These are phyloP conservation scores for Termitomyces heimii DNA, from an alignment of 768 basidiomycete species.

Conservation along the genomic window DNA sequence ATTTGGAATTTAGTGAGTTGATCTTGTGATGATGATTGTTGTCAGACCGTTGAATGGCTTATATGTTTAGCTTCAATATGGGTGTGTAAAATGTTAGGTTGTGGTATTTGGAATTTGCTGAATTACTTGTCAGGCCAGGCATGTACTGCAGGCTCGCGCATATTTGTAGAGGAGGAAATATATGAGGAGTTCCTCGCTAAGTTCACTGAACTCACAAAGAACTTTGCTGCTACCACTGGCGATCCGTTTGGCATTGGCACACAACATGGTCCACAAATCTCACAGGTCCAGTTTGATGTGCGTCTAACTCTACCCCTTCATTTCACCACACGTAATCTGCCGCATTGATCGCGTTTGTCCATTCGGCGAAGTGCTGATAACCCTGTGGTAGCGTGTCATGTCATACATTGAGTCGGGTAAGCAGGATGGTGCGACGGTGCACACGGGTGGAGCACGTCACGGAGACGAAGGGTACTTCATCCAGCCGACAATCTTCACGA, in stretches of 20 bases:
- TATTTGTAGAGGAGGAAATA: conserved; percentile 74
- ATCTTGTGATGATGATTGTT: too few relatives aligned
- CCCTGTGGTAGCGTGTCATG: conserved; percentile 51
- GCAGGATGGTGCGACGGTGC: conserved; percentile 58
- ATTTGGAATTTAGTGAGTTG: too few relatives aligned
- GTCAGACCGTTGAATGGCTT: too few relatives aligned
- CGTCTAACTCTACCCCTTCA: conserved; percentile 15
- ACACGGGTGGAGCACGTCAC: conserved; percentile 52
- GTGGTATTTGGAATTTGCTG: neutral
- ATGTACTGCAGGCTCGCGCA: conserved; percentile 79
- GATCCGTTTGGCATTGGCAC: conserved; percentile 54
- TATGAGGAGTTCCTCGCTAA: conserved; percentile 72
- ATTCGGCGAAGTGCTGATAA: neutral
- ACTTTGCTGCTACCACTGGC: conserved; percentile 45
- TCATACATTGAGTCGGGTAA: conserved; percentile 72
- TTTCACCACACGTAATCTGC: neutral
- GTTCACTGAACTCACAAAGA: conserved; percentile 45
- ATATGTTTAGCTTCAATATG: conserved; percentile 15
- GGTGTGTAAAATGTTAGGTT: conserved; percentile 26
- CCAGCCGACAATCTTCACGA: conserved; percentile 63
- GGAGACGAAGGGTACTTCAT: conserved; percentile 68
- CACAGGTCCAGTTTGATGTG: conserved; percentile 62
- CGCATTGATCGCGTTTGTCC: neutral
- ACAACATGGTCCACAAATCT: conserved; percentile 71
- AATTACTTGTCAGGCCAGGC: conserved; percentile 34